Evolutionary conservation across 2,329 filamentous ascomycete genomes (phyloP), one percentile per base, ranked within the genome.

Genomic region (Fusarium palustre): DNA sequence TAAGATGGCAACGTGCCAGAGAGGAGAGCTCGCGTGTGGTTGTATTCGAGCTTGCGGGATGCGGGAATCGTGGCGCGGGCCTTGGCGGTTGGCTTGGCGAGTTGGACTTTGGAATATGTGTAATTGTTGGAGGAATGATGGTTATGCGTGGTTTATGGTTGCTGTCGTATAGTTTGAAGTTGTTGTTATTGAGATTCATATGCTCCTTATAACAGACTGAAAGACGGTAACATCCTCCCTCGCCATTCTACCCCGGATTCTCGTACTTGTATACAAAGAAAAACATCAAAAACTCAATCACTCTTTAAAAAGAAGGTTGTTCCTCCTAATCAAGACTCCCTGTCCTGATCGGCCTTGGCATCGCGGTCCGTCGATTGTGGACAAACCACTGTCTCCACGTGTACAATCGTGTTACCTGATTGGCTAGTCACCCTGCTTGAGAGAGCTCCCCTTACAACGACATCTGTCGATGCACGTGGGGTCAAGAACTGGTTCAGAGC

Each of bases 311-410:
- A 45, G 7, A 46, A 30, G 28, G 3, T 48, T 28, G 16, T 38
- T 4, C 7, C 7, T 50, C 13, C n/a, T 28, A 38, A 25, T 15
- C 5, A 16, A 25, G 24, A 33, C 20, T 28, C 66, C 68, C 49
- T 59, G 68, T 16, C 33, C 12, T 22, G 34, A 55, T 63, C 16
- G 13, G 43, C 43, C 55, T 69, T 69, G 59, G 68, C 59, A 69
- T 63, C 62, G 20, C 39, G 52, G 61, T 39, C 42, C 38, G 30
- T 66, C 16, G 39, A 33, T 39, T 55, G 46, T 66, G 28, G 25
- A 39, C 68, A 58, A 70, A 69, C 68, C 43, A 36, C n/a, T 18
- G 18, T 30, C 56, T 65, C 50, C 68, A 70, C 68, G 68, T 70
- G 68, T 55, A 41, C 16, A 7, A 11, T 5, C 18, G 5, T 3